Conservation (phyloP, 2,329 filamentous ascomycete species). For the Albophoma yamanashiensis region DNA sequence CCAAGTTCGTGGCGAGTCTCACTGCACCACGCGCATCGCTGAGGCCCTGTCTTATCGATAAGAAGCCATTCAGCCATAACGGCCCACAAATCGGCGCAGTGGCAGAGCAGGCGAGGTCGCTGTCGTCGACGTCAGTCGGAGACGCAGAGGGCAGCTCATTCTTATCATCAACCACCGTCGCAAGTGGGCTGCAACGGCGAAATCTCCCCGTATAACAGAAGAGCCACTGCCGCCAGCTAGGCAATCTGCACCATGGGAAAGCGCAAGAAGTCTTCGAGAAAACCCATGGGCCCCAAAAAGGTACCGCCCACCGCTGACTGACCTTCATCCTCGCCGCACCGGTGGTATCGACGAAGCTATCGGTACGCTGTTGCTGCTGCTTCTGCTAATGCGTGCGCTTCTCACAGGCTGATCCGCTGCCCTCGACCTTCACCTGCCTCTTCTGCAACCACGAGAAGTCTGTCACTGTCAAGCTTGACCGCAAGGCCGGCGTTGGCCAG, state of each 20-base stretch:
- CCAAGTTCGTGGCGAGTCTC: no score
- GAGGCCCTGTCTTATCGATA: neutral
- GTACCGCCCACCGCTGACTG: constrained; percentile 29
- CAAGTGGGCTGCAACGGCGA: neutral
- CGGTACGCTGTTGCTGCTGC: neutral
- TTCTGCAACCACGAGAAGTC: constrained; percentile 98
- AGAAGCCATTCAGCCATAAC: neutral
- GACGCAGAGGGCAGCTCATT: neutral
- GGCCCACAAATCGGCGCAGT: neutral
- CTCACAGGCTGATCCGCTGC: constrained; percentile 54
- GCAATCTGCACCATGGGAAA: constrained; percentile 56
- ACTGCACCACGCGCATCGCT: no score
- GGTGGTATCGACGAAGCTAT: no score
- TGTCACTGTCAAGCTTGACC: constrained; percentile 83
- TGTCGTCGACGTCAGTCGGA: neutral
- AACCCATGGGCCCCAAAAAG: constrained; percentile 75
- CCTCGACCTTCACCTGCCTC: constrained; percentile 85
- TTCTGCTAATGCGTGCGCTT: neutral
- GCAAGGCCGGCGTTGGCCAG: constrained; percentile 78
- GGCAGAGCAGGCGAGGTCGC: no score
- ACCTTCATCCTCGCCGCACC: neutral
- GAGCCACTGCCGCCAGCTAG: neutral
- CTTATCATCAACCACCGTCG: neutral
- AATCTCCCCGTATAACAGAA: neutral
- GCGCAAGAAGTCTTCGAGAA: constrained; percentile 83